These are phyloP conservation scores for Teratosphaeria pseudoeucalypti DNA, from an alignment of 2,329 filamentous ascomycete genomes.

Conservation along the genomic window DNA sequence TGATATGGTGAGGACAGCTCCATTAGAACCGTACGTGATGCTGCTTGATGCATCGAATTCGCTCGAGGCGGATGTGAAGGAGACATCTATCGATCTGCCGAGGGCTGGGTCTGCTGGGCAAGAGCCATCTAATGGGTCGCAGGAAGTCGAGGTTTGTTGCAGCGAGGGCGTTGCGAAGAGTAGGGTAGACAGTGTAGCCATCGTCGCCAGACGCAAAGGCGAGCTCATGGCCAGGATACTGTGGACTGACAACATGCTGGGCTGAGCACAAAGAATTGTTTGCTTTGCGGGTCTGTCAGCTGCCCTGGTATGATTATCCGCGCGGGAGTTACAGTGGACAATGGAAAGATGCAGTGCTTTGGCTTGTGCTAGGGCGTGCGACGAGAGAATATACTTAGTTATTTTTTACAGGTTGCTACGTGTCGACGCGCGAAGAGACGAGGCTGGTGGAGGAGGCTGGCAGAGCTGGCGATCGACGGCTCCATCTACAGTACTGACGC, in stretches of 20 bases:
- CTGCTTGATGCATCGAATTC: conserved; percentile 66
- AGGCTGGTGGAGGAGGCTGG: neutral
- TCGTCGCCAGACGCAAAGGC: conserved; percentile 26
- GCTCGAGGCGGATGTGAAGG: conserved; percentile 69
- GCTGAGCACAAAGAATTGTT: conserved; percentile 2
- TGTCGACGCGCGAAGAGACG: neutral
- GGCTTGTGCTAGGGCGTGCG: conserved; percentile 6
- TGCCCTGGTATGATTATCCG: neutral
- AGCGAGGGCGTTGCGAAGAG: conserved; percentile 29
- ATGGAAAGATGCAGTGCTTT: neutral
- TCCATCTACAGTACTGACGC: neutral
- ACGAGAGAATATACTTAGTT: neutral
- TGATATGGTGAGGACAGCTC: conserved; percentile 70
- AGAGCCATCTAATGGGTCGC: conserved; percentile 46
- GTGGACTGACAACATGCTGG: conserved; percentile 17
- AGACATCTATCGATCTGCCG: conserved; percentile 69
- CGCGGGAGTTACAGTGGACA: neutral
- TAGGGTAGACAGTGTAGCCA: conserved; percentile 28
- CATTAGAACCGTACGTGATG: conserved; percentile 59
- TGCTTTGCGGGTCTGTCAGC: conserved; percentile 1
- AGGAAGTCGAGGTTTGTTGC: conserved; percentile 46
- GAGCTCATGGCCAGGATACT: conserved; percentile 21
- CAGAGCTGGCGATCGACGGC: neutral
- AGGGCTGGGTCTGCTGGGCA: conserved; percentile 73
- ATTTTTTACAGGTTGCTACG: neutral